These are phyloP conservation scores for Cinchona pubescens DNA, from an alignment of 257 asterid genomes.

Conservation along the genomic window DNA sequence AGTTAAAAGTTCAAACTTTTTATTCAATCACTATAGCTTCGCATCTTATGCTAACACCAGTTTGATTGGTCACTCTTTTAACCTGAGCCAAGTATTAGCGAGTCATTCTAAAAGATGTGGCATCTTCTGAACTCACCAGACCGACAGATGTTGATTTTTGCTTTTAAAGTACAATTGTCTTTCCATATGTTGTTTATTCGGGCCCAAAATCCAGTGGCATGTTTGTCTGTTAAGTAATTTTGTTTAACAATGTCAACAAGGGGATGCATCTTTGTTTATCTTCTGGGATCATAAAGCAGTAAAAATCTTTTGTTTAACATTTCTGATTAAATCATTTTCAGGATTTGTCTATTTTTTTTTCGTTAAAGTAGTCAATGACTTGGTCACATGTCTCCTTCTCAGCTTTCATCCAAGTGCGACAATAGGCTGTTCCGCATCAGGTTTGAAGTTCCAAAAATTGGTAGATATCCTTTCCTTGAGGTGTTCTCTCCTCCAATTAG, in stretches of 20 bases:
- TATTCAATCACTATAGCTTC: neutral
- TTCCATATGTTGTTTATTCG: neutral
- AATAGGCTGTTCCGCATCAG: conserved; percentile 70
- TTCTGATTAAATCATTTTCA: neutral
- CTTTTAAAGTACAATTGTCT: neutral
- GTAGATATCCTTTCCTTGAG: conserved; percentile 63
- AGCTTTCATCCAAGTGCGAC: conserved; percentile 91
- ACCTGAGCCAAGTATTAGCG: neutral
- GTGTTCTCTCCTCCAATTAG: conserved; percentile 57
- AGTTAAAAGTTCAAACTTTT: neutral
- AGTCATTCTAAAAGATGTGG: neutral
- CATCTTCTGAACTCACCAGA: neutral
- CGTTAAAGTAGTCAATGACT: conserved; percentile 5
- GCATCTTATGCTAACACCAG: neutral
- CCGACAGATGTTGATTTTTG: neutral
- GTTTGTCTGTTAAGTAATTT: neutral
- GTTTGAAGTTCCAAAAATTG: conserved; percentile 52
- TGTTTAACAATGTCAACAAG: neutral
- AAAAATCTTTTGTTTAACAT: neutral
- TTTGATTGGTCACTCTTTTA: neutral
- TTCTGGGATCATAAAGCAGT: neutral
- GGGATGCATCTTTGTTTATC: neutral
- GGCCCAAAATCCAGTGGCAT: neutral
- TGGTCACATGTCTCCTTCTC: conserved; percentile 23
- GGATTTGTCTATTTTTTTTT: conserved; percentile 7